Conservation (phyloP, 345 rosid genomes). For the Mercurialis annua region DNA sequence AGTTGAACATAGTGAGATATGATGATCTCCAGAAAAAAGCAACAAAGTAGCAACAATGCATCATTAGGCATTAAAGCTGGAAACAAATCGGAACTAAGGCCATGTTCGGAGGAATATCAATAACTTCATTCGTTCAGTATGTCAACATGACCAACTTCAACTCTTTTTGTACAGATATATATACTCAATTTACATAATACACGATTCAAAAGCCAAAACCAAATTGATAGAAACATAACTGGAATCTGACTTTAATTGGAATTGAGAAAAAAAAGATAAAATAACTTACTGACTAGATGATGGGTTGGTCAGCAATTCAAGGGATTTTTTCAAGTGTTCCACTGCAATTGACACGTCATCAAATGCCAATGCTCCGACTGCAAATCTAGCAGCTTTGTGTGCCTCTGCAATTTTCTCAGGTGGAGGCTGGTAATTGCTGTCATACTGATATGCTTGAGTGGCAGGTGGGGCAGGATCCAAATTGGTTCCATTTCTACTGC, state of each 20-base stretch:
- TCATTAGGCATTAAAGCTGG: no score
- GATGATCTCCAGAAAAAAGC: neutral
- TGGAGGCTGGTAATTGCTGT: slow-evolving; percentile 79
- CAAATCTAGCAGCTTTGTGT: slow-evolving; percentile 96
- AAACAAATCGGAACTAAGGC: neutral
- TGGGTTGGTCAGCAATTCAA: slow-evolving; percentile 77
- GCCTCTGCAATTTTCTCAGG: slow-evolving; percentile 90
- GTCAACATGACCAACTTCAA: slow-evolving; percentile 1
- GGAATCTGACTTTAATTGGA: neutral
- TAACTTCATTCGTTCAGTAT: slow-evolving; percentile 13
- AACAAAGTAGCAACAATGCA: neutral
- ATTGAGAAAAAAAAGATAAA: no score
- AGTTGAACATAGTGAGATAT: neutral
- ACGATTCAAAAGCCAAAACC: slow-evolving; percentile 5
- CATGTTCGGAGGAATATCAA: neutral
- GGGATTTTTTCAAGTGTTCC: slow-evolving; percentile 71
- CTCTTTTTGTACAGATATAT: slow-evolving; percentile 13
- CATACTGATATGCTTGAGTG: slow-evolving; percentile 54
- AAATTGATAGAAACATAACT: slow-evolving; percentile 1
- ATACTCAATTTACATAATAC: slow-evolving; percentile 29
- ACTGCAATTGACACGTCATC: slow-evolving; percentile 89
- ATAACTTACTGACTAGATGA: slow-evolving; percentile 40
- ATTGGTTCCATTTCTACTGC: slow-evolving; percentile 43
- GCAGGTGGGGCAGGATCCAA: slow-evolving; percentile 43
- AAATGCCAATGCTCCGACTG: slow-evolving; percentile 94